A percentile compares a stretch with the other conserved stretches of the same genome.
Evolutionary conservation across 305 asterid genomes (phyloP).

Genomic region (Lippia alba): DNA sequence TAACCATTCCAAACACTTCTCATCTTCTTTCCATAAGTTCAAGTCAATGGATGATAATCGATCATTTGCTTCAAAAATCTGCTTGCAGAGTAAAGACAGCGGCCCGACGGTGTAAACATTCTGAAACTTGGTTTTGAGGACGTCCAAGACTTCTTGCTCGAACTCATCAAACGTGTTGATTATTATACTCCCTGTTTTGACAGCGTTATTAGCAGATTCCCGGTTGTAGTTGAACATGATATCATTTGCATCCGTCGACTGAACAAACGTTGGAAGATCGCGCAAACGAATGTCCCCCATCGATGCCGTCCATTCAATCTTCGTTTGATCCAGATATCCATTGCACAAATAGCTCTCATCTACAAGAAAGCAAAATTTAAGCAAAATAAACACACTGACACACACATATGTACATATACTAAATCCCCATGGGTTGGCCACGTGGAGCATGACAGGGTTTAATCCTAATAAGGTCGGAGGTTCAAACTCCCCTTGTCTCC

Average conservation of each 20-base stretch:
- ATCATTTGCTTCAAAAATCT: constrained; percentile 19
- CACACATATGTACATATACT: too few relatives aligned
- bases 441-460: too few relatives aligned
- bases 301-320: constrained; percentile 44
- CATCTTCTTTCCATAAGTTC: constrained; percentile 44
- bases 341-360: constrained; percentile 44
- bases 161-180: constrained; percentile 48
- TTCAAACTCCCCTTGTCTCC: too few relatives aligned
- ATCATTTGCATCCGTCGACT: constrained; percentile 37
- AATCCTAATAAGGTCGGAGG: too few relatives aligned
- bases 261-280: constrained; percentile 45
- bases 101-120: constrained; percentile 44
- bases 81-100: constrained; percentile 25
- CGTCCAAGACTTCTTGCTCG: constrained; percentile 37
- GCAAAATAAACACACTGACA: too few relatives aligned
- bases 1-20: constrained; percentile 45
- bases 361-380: not conserved
- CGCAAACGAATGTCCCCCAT: constrained; percentile 40
- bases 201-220: constrained; percentile 26
- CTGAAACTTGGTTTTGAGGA: constrained; percentile 31
- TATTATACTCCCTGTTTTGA: constrained; percentile 30
- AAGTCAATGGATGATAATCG: constrained; percentile 28
- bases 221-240: constrained; percentile 41
- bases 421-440: too few relatives aligned
- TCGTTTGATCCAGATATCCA: constrained; percentile 42